Evolutionary conservation across 192 early-diverging fungal genomes (phyloP).

Genomic region (Spizellomyces punctatus): DNA sequence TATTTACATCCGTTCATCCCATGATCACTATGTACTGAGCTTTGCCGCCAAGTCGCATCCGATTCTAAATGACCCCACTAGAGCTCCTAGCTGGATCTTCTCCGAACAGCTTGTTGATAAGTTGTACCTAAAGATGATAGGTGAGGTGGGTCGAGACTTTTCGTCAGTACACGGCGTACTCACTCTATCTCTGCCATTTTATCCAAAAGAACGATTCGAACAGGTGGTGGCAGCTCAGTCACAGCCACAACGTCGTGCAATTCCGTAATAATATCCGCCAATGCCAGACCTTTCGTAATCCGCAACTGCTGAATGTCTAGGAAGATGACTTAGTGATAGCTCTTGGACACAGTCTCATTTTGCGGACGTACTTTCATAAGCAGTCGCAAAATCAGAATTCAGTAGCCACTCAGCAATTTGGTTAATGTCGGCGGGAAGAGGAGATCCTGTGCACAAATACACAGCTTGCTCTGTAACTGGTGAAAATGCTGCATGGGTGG

Average conservation of each 20-base stretch:
- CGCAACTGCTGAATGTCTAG: constrained; percentile 72
- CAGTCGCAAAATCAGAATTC: constrained; percentile 80
- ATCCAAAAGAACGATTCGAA: constrained; percentile 72
- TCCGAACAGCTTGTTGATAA: constrained; percentile 83
- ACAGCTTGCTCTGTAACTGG: constrained; percentile 74
- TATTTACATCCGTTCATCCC: too few relatives aligned
- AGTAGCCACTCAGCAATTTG: constrained; percentile 75
- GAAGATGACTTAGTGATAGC: background rate
- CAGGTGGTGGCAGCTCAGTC: constrained; percentile 75
- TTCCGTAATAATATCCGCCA: constrained; percentile 89
- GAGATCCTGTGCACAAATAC: constrained; percentile 92
- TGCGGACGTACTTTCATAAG: constrained; percentile 43
- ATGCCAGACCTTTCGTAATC: constrained; percentile 81
- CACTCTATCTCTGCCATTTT: constrained; percentile 90
- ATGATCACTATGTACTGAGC: constrained; percentile 11
- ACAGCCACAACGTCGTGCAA: constrained; percentile 64
- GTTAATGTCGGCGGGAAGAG: constrained; percentile 84
- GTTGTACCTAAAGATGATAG: constrained; percentile 61
- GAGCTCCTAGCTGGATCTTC: constrained; percentile 81
- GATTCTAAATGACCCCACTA: constrained; percentile 87
- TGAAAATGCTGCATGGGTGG: constrained; percentile 86
- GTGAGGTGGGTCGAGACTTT: background rate
- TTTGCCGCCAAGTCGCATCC: constrained; percentile 66
- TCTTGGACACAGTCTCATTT: background rate
- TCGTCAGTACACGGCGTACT: constrained; percentile 21